Conservation (phyloP, 768 basidiomycete species). For the Amanita pallidorosea region DNA sequence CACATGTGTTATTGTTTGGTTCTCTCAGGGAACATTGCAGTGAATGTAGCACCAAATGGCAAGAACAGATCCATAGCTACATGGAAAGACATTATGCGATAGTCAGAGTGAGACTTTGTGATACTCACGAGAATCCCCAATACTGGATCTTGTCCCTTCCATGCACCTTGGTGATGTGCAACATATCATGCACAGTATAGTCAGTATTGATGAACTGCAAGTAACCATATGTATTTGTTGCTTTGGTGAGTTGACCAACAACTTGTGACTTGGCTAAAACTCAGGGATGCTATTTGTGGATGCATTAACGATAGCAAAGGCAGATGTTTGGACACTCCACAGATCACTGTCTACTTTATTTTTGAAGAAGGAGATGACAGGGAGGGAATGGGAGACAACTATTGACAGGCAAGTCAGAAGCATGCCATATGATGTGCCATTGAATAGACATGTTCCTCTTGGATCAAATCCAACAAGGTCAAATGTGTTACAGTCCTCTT, state of each 20-base stretch:
- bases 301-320: neutral
- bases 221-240: slow-evolving; percentile 22
- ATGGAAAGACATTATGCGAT: slow-evolving; percentile 8
- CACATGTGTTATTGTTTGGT: slow-evolving; percentile 4
- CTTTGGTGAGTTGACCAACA: slow-evolving; percentile 11
- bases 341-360: neutral
- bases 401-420: neutral
- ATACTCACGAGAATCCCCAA: slow-evolving; percentile 18
- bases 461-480: slow-evolving; percentile 39
- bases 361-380: neutral
- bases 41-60: slow-evolving; percentile 14
- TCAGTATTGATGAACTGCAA: slow-evolving; percentile 25
- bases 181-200: slow-evolving; percentile 21
- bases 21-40: slow-evolving; percentile 13
- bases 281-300: neutral
- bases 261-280: neutral
- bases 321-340: neutral
- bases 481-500: too few relatives aligned
- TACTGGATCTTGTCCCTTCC: slow-evolving; percentile 21
- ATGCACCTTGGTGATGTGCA: slow-evolving; percentile 12
- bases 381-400: neutral
- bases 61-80: slow-evolving; percentile 14
- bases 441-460: slow-evolving; percentile 11
- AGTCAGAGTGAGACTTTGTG: neutral
- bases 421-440: neutral